Evolutionary conservation across 306 rosid genomes (phyloP), one percentile per base, ranked within the genome.

Genomic region (Arachis stenosperma): DNA sequence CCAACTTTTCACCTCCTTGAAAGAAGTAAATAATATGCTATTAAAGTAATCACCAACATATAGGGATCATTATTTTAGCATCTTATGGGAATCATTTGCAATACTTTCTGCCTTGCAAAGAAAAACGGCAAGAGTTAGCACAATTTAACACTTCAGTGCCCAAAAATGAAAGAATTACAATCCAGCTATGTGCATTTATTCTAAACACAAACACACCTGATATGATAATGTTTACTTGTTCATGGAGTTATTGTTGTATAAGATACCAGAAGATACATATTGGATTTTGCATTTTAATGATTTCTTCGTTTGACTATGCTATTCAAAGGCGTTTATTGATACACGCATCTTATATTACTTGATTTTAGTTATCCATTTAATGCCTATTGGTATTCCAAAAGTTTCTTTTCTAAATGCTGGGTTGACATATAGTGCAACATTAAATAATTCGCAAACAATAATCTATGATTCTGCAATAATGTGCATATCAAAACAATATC

Each of bases 1-100:
- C 98, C 91, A 95, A 88, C 84, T 95, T 95, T 85, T 86, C 90
- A 65, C 90, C 98, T 75, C 90, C 97, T 96, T 95, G 96, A 79
- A 86, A 89, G 81, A 76, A 43, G 56, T 75, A 82, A 79, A 75
- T 36, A 75, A 60, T n/a, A 11, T 62, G 41, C 55, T 50, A 56
- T 74, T 77, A 76, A 61, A 70, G 37, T 68, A 54, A 57, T 61
- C 46, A 71, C 9, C 67, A 63, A 71, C 58, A 74, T 72, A 37
- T 40, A 61, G 17, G 43, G 10, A 61, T n/a, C 73, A 65, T 69
- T 17, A 33, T 79, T 40, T 47, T n/a, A 73, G 72, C 37, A 66
- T 56, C 50, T 69, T 57, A 70, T 9, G 36, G 42, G 58, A 76
- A 69, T 7, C 44, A 46, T 58, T 65, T 61, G 51, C 42, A 50